Percentiles rank a stretch among this genome's conserved stretches.
These are phyloP conservation scores for Cylindrotheca fusiformis DNA, from an alignment of 108 stramenopile genomes.

Conservation along the genomic window DNA sequence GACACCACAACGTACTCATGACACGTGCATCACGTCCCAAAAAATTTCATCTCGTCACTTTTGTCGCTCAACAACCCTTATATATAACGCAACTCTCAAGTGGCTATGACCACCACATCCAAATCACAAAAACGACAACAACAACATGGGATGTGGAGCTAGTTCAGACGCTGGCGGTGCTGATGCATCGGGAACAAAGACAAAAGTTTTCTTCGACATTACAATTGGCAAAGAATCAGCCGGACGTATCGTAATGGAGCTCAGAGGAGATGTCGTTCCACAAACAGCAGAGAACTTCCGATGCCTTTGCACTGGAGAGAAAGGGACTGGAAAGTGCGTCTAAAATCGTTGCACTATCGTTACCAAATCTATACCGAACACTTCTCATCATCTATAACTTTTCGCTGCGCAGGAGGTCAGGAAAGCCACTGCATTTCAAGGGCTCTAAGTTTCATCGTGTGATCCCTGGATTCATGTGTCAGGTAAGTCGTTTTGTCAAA, in stretches of 20 bases:
- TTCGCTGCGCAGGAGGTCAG: too few relatives aligned
- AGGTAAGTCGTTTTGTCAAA: too few relatives aligned
- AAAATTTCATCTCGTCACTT: too few relatives aligned
- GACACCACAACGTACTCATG: too few relatives aligned
- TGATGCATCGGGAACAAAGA: constrained; percentile 41
- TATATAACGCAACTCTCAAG: background rate
- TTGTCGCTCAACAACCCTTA: background rate
- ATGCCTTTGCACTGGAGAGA: constrained; percentile 57
- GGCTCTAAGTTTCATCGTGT: constrained; percentile 92
- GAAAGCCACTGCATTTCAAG: constrained; percentile 82
- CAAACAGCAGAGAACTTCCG: constrained; percentile 91
- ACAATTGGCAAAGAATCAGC: constrained; percentile 79
- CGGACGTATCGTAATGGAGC: constrained; percentile 64
- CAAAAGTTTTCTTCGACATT: constrained; percentile 96
- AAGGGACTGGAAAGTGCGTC: background rate
- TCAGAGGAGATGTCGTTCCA: constrained; percentile 82
- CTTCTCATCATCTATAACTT: too few relatives aligned
- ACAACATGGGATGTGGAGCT: constrained; percentile 1
- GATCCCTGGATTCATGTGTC: constrained; percentile 70
- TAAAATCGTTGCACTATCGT: too few relatives aligned
- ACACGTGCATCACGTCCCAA: too few relatives aligned
- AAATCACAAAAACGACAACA: constrained; percentile 1
- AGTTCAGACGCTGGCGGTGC: constrained; percentile 8
- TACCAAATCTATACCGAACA: too few relatives aligned
- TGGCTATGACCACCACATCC: background rate